These are phyloP conservation scores for Eucalyptus cloeziana DNA, from an alignment of 345 rosid species.

Conservation along the genomic window DNA sequence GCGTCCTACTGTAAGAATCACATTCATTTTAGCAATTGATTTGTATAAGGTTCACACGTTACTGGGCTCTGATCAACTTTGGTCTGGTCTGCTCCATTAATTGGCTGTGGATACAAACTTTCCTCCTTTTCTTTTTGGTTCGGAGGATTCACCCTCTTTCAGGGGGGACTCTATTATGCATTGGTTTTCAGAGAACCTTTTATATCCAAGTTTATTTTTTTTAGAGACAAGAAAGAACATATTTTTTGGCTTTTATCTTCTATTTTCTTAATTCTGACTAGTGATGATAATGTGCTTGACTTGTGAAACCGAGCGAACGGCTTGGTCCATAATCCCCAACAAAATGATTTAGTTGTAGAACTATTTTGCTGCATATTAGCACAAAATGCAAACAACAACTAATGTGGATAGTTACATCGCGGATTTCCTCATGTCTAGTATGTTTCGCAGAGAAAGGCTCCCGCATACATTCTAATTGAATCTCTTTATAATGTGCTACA, in stretches of 20 bases:
- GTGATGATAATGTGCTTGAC: not conserved
- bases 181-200: not conserved
- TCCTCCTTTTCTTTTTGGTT: not conserved
- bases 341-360: not conserved
- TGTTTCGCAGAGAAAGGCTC: not conserved
- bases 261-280: not conserved
- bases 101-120: not conserved
- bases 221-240: not conserved
- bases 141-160: not conserved
- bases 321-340: not conserved
- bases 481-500: not conserved
- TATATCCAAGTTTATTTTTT: not conserved
- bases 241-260: not conserved
- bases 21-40: not conserved
- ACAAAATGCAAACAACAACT: not conserved
- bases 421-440: not conserved
- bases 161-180: not conserved
- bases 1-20: not conserved
- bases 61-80: not conserved
- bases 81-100: not conserved
- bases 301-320: not conserved
- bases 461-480: not conserved
- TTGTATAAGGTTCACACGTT: not conserved
- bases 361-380: not conserved
- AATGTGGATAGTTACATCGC: fast-evolving